Base-by-base conservation (phyloP, 139 green algal species). In the Coccomyxa sp. region DNA sequence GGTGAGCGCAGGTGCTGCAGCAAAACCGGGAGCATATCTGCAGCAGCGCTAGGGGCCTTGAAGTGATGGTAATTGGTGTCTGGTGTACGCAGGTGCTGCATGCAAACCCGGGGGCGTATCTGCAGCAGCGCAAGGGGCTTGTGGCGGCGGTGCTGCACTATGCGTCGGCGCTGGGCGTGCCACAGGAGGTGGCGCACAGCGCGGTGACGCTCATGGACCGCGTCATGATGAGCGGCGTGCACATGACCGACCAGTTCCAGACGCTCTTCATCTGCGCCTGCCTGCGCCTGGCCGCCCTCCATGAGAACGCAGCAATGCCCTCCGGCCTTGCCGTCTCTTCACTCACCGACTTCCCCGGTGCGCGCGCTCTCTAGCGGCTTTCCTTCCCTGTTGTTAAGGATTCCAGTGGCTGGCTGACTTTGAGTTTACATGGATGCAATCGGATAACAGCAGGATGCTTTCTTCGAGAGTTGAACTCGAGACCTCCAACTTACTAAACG, bases 201-300 rank as follows among this genome's bases (percentile, higher is more conserved):
- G 89, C 85, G 0, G 85, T 90, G 45, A 79, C 88, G 31, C 84
- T 90, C 10, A 89, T 90, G 85, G 89, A 92, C 79, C 71, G 87
- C 25, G 74, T 87, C 27, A 85, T 89, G 83, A 83, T 83, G 77
- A 85, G 86, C 0, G 88, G 88, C 27, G 71, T 77, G 0, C 68
- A 76, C 63, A 83, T 83, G 28, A 77, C 84, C 13, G 68, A 82
- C 68, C 31, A 58, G 23, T 76, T 88, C 4, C 71, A 82, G 77
- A 32, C 45, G 23, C 84, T 90, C 23, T 85, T 90, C 59, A 82
- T 87, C 21, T 76, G 58, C 23, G 82, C 82, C 10, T 85, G 82
- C 76, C 60, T 85, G 82, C 60, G 82, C 76, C 32, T 85, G 11
- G 82, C 82, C 13, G 58, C 82, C 10, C n/a, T 76, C 3, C 63